Conservation (phyloP, 192 early-diverging fungal genomes). For the Radiomyces spectabilis region DNA sequence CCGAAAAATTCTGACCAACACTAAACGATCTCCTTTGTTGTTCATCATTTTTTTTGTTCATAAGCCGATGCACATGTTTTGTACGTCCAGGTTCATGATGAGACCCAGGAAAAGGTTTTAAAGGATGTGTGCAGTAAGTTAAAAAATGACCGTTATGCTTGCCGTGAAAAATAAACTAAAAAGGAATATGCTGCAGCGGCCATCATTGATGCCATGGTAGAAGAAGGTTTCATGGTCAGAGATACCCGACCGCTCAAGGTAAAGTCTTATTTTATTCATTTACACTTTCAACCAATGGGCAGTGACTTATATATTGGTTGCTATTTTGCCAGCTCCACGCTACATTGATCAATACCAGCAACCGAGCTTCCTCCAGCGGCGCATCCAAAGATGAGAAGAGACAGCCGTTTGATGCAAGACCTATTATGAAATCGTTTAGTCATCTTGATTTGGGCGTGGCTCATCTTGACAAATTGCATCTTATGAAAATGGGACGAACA, state of each 20-base stretch:
- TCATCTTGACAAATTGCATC: slow-evolving; percentile 13
- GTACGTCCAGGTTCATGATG: slow-evolving; percentile 20
- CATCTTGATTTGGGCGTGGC: slow-evolving; percentile 18
- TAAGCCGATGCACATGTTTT: slow-evolving; percentile 17
- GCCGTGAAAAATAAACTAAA: not conserved
- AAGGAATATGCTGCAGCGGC: not conserved
- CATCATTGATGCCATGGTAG: slow-evolving; percentile 5
- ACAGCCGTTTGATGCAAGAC: slow-evolving; percentile 15
- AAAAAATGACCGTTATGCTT: not conserved
- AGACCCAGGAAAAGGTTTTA: slow-evolving; percentile 9
- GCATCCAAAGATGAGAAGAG: not conserved
- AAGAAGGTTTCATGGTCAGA: slow-evolving; percentile 12
- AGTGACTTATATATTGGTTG: not conserved
- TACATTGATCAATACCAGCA: slow-evolving; percentile 13
- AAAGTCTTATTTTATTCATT: no score
- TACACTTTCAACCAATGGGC: not conserved
- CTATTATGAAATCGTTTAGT: slow-evolving; percentile 10
- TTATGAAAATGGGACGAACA: slow-evolving; percentile 21
- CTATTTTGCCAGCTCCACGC: slow-evolving; percentile 6
- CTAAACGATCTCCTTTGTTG: not conserved
- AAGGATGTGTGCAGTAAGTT: slow-evolving; percentile 14
- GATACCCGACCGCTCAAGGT: slow-evolving; percentile 23
- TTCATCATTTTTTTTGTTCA: not conserved
- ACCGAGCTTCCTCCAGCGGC: not conserved
- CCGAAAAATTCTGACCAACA: not conserved